Conservation (phyloP, 2,329 filamentous ascomycete genomes). For the Bimuria novae-zelandiae region DNA sequence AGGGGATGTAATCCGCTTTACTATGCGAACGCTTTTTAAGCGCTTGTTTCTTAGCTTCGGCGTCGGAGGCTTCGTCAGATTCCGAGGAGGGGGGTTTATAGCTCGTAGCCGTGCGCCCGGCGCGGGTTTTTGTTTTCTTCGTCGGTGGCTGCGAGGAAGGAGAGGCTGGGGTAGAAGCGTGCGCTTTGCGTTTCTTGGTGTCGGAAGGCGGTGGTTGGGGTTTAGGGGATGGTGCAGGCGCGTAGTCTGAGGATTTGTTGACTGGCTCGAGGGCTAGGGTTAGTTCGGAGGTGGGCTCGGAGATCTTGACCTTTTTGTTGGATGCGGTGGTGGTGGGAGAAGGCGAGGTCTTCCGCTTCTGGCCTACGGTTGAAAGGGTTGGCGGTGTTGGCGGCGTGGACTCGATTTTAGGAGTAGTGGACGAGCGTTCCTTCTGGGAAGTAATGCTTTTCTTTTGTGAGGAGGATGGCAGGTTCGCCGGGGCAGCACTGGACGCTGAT, state of each 20-base stretch:
- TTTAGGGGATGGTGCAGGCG: background rate
- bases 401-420: no score
- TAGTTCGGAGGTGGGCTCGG: background rate
- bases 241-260: no score
- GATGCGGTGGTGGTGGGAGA: background rate
- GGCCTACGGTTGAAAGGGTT: no score
- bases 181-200: background rate
- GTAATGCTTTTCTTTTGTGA: background rate
- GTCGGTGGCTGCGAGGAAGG: background rate
- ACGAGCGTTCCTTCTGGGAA: no score
- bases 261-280: no score
- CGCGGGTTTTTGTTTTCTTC: background rate
- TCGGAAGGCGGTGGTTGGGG: background rate
- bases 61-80: background rate
- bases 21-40: background rate
- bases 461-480: background rate
- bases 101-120: background rate
- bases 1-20: background rate
- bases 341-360: background rate
- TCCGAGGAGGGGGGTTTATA: background rate
- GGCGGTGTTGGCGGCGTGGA: no score
- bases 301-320: background rate
- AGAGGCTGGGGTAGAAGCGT: background rate
- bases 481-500: background rate
- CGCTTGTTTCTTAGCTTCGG: background rate